A percentile compares a stretch with the other conserved stretches of the same genome.
phyloP scores from a whole-genome alignment of 2,329 filamentous ascomycete genomes.

The Colletotrichum sp. region DNA sequence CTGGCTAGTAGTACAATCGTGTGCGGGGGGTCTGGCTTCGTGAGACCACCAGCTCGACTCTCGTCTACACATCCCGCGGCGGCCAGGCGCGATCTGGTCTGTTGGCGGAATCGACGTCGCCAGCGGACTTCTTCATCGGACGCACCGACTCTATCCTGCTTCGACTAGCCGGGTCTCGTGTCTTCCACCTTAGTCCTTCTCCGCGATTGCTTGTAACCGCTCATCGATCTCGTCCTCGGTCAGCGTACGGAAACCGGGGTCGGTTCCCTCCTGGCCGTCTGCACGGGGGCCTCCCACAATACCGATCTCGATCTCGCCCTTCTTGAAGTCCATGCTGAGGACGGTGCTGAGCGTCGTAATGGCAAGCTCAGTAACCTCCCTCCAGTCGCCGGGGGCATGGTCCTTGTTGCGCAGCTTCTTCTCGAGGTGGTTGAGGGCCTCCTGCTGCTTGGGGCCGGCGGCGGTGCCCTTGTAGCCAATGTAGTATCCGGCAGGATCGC shows the following conservation, averaged over 20 bases:
- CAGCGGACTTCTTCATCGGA: neutral
- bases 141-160: constrained; percentile 8
- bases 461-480: constrained; percentile 98
- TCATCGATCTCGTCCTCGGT: constrained; percentile 99
- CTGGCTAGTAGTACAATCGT: constrained; percentile 23
- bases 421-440: constrained; percentile 97
- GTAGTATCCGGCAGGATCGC: constrained; percentile 97
- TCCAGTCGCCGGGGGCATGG: constrained; percentile 87
- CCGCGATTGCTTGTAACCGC: constrained; percentile 94
- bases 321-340: constrained; percentile 99
- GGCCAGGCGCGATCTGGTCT: constrained; percentile 2
- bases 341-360: constrained; percentile 96
- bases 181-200: constrained; percentile 80
- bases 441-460: constrained; percentile 96
- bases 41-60: neutral
- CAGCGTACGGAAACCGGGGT: constrained; percentile 82
- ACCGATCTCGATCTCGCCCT: constrained; percentile 96
- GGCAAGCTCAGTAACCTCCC: constrained; percentile 95
- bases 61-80: constrained; percentile 8
- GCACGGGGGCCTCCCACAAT: constrained; percentile 88
- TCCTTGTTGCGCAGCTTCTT: constrained; percentile 99
- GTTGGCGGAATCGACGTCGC: neutral
- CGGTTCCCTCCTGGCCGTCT: constrained; percentile 83
- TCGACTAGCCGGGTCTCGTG: constrained; percentile 1
- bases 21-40: constrained; percentile 8